phyloP scores from a whole-genome alignment of 2,329 filamentous ascomycete species.

The Ceratocystis colombiana region DNA sequence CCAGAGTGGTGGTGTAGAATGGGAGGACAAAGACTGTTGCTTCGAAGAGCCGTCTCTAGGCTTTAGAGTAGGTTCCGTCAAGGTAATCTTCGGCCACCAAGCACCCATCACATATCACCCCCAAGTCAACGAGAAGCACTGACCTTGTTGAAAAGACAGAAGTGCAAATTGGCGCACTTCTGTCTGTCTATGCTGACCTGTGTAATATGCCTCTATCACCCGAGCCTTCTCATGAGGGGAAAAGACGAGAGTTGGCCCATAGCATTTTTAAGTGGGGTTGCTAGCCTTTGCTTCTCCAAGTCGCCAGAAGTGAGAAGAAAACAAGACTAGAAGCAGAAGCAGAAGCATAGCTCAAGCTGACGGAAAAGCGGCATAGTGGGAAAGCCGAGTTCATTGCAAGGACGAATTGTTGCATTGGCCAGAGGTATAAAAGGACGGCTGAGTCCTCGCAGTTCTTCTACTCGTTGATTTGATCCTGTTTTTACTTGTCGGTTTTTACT shows the following conservation, averaged over 20 bases:
- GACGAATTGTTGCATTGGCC: not conserved
- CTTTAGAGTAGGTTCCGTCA: too few relatives aligned
- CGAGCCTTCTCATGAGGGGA: too few relatives aligned
- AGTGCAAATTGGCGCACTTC: not conserved
- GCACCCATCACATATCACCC: not conserved
- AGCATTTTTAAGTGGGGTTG: not conserved
- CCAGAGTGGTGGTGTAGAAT: too few relatives aligned
- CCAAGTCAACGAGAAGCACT: not conserved
- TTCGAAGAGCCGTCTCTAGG: too few relatives aligned
- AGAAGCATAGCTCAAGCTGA: constrained; percentile 1
- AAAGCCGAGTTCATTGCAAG: not conserved
- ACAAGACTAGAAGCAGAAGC: not conserved
- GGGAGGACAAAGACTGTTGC: too few relatives aligned
- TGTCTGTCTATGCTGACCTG: not conserved
- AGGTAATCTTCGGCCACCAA: too few relatives aligned
- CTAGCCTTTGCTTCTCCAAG: not conserved
- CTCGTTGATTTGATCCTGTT: not conserved
- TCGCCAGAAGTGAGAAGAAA: not conserved
- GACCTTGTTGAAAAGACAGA: not conserved
- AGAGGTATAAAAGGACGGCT: not conserved
- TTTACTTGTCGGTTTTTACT: not conserved
- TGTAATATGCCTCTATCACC: not conserved
- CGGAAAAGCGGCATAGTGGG: not conserved
- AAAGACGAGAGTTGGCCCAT: not conserved
- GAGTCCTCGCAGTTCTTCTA: not conserved